Percentiles rank a stretch among this genome's conserved stretches.
phyloP scores from a whole-genome alignment of 2,329 filamentous ascomycete genomes.

The Hirsutella minnesotensis region DNA sequence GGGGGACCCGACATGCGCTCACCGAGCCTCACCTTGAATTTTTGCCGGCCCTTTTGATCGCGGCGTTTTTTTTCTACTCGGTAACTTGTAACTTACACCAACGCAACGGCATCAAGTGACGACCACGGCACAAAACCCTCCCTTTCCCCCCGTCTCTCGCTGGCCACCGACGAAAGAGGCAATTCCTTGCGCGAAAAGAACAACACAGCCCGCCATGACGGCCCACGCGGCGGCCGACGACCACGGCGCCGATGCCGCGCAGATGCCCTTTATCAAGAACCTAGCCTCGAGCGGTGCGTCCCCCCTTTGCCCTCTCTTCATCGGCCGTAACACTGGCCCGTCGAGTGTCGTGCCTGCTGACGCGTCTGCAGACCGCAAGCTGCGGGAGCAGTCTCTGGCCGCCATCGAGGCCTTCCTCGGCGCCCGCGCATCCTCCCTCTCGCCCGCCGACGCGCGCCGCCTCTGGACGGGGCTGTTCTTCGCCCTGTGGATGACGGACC shows the following conservation, averaged over 20 bases:
- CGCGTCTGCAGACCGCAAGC: constrained; percentile 68
- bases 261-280: constrained; percentile 68
- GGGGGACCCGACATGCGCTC: no score
- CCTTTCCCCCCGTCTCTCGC: no score
- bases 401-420: constrained; percentile 71
- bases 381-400: constrained; percentile 63
- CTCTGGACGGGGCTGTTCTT: constrained; percentile 95
- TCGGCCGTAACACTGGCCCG: neutral
- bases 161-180: no score
- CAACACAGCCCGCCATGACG: neutral
- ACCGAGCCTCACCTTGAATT: constrained; percentile 11
- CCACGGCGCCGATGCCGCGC: constrained; percentile 22
- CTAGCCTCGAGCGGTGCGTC: constrained; percentile 70
- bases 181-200: no score
- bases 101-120: no score
- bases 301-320: neutral
- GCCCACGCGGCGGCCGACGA: constrained; percentile 10
- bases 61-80: neutral
- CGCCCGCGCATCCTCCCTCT: constrained; percentile 44
- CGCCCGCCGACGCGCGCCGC: constrained; percentile 61
- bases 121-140: no score
- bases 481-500: constrained; percentile 88
- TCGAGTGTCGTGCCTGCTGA: no score
- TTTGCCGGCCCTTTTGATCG: constrained; percentile 1
- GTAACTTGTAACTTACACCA: no score